Conservation (phyloP, 345 rosid genomes). For the Heritiera fomes region DNA sequence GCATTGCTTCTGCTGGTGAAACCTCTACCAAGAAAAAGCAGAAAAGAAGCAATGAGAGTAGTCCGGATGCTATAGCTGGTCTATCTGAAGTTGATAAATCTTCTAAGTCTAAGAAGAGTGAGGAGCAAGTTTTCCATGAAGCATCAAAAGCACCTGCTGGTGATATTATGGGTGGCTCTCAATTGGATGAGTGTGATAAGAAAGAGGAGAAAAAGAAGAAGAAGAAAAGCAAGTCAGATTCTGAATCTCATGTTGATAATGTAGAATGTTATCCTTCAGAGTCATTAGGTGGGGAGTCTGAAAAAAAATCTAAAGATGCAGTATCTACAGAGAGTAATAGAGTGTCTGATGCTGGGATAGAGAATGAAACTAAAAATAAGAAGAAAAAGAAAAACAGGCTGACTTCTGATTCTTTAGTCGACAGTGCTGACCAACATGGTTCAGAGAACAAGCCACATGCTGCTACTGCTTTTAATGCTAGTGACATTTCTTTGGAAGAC, state of each 20-base stretch:
- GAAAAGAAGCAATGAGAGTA: constrained; percentile 24
- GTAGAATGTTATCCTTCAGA: constrained; percentile 7
- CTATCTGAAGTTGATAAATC: constrained; percentile 27
- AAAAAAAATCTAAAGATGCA: constrained; percentile 29
- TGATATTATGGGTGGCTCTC: not conserved
- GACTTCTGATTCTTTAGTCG: constrained; percentile 22
- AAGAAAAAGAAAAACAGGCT: constrained; percentile 47
- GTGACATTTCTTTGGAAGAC: constrained; percentile 24
- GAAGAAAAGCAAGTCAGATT: constrained; percentile 39
- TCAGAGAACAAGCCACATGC: constrained; percentile 16
- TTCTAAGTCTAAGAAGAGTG: constrained; percentile 6
- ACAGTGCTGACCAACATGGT: constrained; percentile 21
- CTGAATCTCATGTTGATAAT: not conserved
- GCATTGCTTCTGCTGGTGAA: constrained; percentile 14
- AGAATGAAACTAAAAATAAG: constrained; percentile 46
- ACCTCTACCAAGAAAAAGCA: constrained; percentile 27
- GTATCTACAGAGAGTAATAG: constrained; percentile 14
- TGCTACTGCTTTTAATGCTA: not conserved
- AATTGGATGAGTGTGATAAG: constrained; percentile 17
- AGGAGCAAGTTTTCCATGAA: constrained; percentile 9
- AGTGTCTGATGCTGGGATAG: constrained; percentile 29
- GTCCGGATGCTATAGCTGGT: not conserved
- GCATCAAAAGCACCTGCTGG: constrained; percentile 21
- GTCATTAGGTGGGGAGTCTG: constrained; percentile 7
- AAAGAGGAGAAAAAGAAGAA: constrained; percentile 51